Evolutionary conservation across 192 early-diverging fungal genomes (phyloP), one percentile per base, ranked within the genome.

Genomic region (Linnemannia zychae): DNA sequence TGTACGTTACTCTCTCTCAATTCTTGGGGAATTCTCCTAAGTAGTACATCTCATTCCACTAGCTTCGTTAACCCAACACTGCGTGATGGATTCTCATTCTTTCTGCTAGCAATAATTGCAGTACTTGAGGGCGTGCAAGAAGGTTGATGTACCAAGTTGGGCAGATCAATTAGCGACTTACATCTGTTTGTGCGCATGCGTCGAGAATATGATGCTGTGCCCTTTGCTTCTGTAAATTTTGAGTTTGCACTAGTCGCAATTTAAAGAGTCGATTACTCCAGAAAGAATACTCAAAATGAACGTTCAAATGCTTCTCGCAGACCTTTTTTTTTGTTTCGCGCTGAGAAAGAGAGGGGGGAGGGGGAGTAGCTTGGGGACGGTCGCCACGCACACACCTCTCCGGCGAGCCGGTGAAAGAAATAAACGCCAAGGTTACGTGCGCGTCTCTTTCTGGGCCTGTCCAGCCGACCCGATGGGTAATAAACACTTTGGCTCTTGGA

Each of bases 171-270:
- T 31, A 15, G 28, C n/a, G 31, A 4, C 24, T 63, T 9, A 28
- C 57, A 63, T 63, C 24, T 63, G 57, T 63, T 13, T 15, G 57
- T 15, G 57, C 57, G 57, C 28, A 13, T 31, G 57, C 15, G 57
- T 63, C 11, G 31, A 63, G 57, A 63, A 63, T 63, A 28, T 63
- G 57, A 63, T 63, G 57, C 57, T 63, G 28, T 63, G 57, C 57
- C 57, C 15, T 60, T 11, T 1, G 12, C n/a, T n/a, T n/a, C n/a
- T n/a, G n/a, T n/a, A 60, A 31, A 60, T 9, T 60, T 12, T 6
- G 0, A 13, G 9, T 31, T 63, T 24, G 57, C 57, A 3, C 28
- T 63, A 63, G 28, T 16, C 24, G 57, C 24, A 31, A 16, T 31
- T 6, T 57, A 57, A 57, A 44, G 3, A 31, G 24, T 53, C 49